Conservation (phyloP, 225 moss, liverwort and hornwort genomes). For the Ulota crispa region DNA sequence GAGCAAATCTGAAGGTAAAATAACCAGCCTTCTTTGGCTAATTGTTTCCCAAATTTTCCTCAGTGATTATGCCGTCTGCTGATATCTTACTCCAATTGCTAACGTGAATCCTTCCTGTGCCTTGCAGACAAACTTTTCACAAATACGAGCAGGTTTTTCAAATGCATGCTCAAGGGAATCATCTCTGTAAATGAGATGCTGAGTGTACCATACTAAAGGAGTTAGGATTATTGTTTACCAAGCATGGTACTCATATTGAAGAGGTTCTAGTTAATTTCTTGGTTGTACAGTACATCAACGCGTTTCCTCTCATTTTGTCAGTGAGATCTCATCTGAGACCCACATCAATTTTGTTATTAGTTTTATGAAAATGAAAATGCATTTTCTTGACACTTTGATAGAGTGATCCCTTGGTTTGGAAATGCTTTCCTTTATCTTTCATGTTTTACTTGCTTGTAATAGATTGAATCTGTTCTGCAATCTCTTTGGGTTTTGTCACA, state of each 20-base stretch:
- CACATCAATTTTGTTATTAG: slow-evolving; percentile 18
- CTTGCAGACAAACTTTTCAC: slow-evolving; percentile 26
- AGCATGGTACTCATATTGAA: slow-evolving; percentile 18
- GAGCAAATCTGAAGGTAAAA: slow-evolving; percentile 22
- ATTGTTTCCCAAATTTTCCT: neutral
- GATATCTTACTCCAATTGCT: neutral
- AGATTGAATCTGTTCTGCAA: neutral
- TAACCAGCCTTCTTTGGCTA: neutral
- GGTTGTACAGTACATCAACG: slow-evolving; percentile 12
- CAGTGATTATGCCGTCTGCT: neutral
- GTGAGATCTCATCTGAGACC: neutral
- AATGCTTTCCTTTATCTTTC: neutral
- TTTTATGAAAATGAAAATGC: slow-evolving; percentile 8
- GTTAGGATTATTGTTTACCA: slow-evolving; percentile 23
- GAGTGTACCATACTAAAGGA: slow-evolving; percentile 32
- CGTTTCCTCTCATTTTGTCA: slow-evolving; percentile 8
- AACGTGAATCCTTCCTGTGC: neutral
- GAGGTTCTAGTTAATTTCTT: slow-evolving; percentile 1
- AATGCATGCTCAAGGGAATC: slow-evolving; percentile 9
- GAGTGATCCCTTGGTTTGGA: neutral
- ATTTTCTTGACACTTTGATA: neutral
- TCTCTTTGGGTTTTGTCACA: neutral
- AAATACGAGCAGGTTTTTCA: slow-evolving; percentile 6
- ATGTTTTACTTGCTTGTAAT: neutral
- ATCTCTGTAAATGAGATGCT: slow-evolving; percentile 18